Percentiles rank a stretch among this genome's conserved stretches.
Conservation (phyloP, 1,284 basidiomycete genomes). For the Trametes sp. region DNA sequence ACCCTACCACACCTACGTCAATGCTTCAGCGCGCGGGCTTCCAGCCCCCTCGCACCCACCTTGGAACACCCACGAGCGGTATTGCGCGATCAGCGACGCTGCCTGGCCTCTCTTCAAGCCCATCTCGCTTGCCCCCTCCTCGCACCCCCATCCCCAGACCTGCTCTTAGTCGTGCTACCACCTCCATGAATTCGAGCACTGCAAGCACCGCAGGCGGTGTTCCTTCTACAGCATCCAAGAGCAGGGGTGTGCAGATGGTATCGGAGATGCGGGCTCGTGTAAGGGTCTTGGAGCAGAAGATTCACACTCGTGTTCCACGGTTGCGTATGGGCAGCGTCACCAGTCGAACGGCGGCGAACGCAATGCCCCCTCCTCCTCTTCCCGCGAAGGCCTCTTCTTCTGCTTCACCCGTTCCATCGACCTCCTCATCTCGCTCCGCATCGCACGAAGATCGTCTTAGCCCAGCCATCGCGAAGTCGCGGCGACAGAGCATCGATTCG, state of each 20-base stretch:
- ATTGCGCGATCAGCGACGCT: slow-evolving; percentile 66
- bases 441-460: slow-evolving; percentile 38
- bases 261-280: slow-evolving; percentile 87
- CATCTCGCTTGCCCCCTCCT: slow-evolving; percentile 50
- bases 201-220: slow-evolving; percentile 47
- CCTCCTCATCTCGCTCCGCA: slow-evolving; percentile 39
- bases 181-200: slow-evolving; percentile 46
- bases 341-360: slow-evolving; percentile 52
- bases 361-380: slow-evolving; percentile 42
- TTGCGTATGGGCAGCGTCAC: slow-evolving; percentile 79
- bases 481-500: slow-evolving; percentile 43
- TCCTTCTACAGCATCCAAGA: slow-evolving; percentile 61
- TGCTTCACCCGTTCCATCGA: slow-evolving; percentile 39
- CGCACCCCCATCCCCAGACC: slow-evolving; percentile 56
- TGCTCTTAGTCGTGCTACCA: slow-evolving; percentile 51
- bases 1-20: slow-evolving; percentile 48
- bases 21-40: slow-evolving; percentile 60
- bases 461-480: slow-evolving; percentile 30
- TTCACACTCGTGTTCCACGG: slow-evolving; percentile 83
- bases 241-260: slow-evolving; percentile 87
- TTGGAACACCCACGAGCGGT: slow-evolving; percentile 48
- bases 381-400: slow-evolving; percentile 34
- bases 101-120: slow-evolving; percentile 50
- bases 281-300: slow-evolving; percentile 81
- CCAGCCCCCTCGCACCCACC: slow-evolving; percentile 52